phyloP scores from a whole-genome alignment of 805 yeast genomes.

The Ogataea ramenticola region DNA sequence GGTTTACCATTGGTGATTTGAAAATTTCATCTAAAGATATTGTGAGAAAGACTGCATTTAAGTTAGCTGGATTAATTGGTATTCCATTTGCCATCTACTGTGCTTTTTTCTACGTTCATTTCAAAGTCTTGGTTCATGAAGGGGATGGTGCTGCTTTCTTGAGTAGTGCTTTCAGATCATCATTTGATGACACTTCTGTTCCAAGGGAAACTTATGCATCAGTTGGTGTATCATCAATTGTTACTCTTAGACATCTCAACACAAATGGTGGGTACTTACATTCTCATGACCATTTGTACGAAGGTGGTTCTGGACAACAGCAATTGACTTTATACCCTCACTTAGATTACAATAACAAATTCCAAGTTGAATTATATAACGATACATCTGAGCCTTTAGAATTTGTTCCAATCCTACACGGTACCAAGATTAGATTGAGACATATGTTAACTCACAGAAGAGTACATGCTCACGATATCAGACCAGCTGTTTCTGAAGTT shows the following conservation, averaged over 20 bases:
- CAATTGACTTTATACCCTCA: constrained; percentile 79
- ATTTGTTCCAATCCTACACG: constrained; percentile 59
- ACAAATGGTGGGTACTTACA: constrained; percentile 79
- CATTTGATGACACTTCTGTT: constrained; percentile 51
- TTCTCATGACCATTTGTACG: constrained; percentile 66
- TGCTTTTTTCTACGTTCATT: constrained; percentile 56
- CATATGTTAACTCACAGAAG: constrained; percentile 56
- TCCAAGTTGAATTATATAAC: constrained; percentile 65
- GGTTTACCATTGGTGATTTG: constrained; percentile 72
- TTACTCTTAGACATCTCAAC: constrained; percentile 60
- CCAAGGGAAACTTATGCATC: constrained; percentile 54
- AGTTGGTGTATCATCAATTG: constrained; percentile 66
- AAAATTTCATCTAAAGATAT: constrained; percentile 37
- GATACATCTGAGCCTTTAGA: constrained; percentile 46
- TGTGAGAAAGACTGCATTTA: constrained; percentile 38
- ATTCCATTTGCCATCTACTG: constrained; percentile 53
- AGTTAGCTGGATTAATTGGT: constrained; percentile 49
- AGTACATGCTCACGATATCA: constrained; percentile 78
- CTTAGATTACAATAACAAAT: constrained; percentile 64
- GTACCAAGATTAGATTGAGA: constrained; percentile 61
- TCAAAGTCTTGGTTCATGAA: constrained; percentile 46
- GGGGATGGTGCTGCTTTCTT: constrained; percentile 70
- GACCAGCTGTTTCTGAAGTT: constrained; percentile 65
- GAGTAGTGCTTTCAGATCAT: constrained; percentile 64
- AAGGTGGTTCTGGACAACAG: constrained; percentile 79